phyloP scores from a whole-genome alignment of 306 rosid genomes.

The Sphenostylis stenocarpa region DNA sequence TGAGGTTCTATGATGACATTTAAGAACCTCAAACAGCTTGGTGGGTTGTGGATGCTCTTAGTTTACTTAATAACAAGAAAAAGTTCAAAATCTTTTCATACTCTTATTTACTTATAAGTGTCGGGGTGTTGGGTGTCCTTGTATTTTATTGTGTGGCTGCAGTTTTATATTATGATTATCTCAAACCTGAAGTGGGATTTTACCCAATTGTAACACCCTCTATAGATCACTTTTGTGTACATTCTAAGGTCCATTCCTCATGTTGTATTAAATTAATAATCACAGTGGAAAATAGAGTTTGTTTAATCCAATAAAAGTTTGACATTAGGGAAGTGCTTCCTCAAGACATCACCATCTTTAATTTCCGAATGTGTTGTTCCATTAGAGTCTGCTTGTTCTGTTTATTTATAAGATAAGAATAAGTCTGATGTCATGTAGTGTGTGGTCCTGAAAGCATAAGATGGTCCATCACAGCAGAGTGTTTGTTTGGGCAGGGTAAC shows the following conservation, averaged over 20 bases:
- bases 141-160: not conserved
- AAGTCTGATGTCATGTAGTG: not conserved
- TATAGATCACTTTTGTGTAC: not conserved
- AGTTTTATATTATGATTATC: not conserved
- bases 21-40: too few relatives aligned
- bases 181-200: not conserved
- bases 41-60: not conserved
- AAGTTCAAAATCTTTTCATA: not conserved
- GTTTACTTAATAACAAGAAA: not conserved
- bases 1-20: too few relatives aligned
- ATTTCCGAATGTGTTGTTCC: not conserved
- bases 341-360: conserved; percentile 35
- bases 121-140: not conserved
- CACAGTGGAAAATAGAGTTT: not conserved
- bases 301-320: conserved; percentile 23
- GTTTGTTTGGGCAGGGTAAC: not conserved
- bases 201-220: not conserved
- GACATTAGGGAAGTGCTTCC: not conserved
- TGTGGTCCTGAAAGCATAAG: conserved; percentile 7
- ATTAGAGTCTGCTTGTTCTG: not conserved
- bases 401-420: too few relatives aligned
- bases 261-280: not conserved
- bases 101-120: not conserved
- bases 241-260: not conserved
- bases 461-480: not conserved